phyloP scores from a whole-genome alignment of 768 basidiomycete species.

The Termitomyces sp. region DNA sequence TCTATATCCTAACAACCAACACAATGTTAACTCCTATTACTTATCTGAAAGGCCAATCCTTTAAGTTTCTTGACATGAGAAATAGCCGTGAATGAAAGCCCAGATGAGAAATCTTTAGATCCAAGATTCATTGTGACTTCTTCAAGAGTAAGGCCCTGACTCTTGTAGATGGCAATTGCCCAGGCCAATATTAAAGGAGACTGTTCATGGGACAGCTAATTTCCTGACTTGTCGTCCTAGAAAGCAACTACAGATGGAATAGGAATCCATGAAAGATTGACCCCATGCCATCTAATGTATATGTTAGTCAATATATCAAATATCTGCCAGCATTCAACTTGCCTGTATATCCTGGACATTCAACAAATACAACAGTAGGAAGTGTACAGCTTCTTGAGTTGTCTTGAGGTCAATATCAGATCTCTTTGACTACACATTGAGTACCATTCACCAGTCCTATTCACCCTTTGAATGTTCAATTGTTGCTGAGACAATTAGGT shows the following conservation, averaged over 20 bases:
- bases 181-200: conserved; percentile 26
- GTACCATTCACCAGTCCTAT: too few species aligned
- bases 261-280: conserved; percentile 15
- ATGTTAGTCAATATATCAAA: too few species aligned
- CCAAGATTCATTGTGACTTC: neutral
- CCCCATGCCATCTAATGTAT: neutral
- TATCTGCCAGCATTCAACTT: neutral
- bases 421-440: too few species aligned
- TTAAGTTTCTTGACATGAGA: conserved; percentile 2
- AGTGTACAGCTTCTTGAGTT: too few species aligned
- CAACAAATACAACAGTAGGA: too few species aligned
- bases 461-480: too few species aligned
- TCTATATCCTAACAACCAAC: too few species aligned
- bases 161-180: conserved; percentile 62
- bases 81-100: neutral
- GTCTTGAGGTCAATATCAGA: too few species aligned
- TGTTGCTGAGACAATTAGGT: too few species aligned
- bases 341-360: conserved; percentile 2
- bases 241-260: conserved; percentile 10
- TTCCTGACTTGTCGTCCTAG: conserved; percentile 5
- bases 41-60: neutral
- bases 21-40: too few species aligned
- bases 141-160: too few species aligned
- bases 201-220: conserved; percentile 21
- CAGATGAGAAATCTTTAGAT: neutral